Evolutionary conservation across 163 green algal genomes (phyloP).

Genomic region (Scenedesmus sp.): DNA sequence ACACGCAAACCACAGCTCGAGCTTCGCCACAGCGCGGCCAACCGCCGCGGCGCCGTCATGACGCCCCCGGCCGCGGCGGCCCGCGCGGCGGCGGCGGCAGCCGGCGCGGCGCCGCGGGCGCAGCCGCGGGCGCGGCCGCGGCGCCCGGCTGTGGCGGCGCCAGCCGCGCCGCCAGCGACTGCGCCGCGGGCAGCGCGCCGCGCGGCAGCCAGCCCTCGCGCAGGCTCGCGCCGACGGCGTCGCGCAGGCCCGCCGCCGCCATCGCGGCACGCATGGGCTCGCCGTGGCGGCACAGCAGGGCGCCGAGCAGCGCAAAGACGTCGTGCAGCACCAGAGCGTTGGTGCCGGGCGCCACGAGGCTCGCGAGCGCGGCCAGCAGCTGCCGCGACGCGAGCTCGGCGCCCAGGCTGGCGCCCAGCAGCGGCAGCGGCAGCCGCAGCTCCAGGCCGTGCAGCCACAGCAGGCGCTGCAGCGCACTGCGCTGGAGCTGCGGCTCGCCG

Average conservation of each 20-base stretch:
- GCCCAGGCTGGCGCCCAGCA: not conserved
- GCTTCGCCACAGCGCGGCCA: too few species aligned
- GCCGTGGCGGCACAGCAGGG: not conserved
- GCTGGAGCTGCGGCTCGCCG: not conserved
- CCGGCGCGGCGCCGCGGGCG: too few species aligned
- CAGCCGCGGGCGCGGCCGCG: too few species aligned
- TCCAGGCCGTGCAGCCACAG: not conserved
- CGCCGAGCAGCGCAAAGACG: not conserved
- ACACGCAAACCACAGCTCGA: too few species aligned
- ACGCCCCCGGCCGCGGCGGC: too few species aligned
- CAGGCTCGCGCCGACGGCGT: conserved; percentile 1
- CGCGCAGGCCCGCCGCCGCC: not conserved
- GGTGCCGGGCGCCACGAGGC: too few species aligned
- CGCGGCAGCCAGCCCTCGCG: conserved; percentile 35
- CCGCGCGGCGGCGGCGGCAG: too few species aligned
- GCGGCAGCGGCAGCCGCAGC: not conserved
- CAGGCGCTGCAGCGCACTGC: not conserved
- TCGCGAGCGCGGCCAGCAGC: too few species aligned
- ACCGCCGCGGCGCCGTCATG: too few species aligned
- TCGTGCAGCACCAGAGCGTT: not conserved
- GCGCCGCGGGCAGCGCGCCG: conserved; percentile 7
- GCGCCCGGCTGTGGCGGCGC: too few species aligned
- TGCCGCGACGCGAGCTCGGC: not conserved
- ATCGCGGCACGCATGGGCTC: not conserved
- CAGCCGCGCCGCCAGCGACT: not conserved